These are phyloP conservation scores for Microsporum audouinii DNA, from an alignment of 2,329 filamentous ascomycete species.

Conservation along the genomic window DNA sequence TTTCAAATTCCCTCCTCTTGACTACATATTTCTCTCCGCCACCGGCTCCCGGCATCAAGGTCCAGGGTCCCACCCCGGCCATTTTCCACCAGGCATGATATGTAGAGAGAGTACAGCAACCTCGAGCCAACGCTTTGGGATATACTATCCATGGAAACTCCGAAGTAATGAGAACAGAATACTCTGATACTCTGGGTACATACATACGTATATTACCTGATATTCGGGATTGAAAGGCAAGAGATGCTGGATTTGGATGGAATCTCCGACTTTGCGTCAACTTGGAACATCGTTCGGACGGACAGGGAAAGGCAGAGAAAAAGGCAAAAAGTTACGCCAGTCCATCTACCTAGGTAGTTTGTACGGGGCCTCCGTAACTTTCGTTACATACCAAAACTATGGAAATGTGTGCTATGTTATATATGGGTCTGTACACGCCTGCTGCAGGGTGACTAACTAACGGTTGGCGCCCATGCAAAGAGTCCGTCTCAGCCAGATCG, in stretches of 20 bases:
- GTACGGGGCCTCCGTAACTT: not conserved
- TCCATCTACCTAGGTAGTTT: not conserved
- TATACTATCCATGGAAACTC: not conserved
- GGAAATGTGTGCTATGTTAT: not conserved
- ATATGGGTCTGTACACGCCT: not conserved
- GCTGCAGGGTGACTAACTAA: constrained; percentile 1
- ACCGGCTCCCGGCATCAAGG: not conserved
- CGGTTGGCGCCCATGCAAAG: not conserved
- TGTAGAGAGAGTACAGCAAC: not conserved
- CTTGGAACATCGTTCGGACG: constrained; percentile 1
- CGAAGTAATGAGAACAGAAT: not conserved
- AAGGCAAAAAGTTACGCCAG: constrained; percentile 1
- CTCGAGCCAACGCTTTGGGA: not conserved
- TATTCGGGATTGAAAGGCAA: not conserved
- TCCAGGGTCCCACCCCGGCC: not conserved
- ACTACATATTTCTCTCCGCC: not conserved
- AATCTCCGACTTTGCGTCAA: constrained; percentile 2
- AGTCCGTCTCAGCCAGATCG: not conserved
- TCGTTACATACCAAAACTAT: not conserved
- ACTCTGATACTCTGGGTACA: not conserved
- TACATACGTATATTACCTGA: not conserved
- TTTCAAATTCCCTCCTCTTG: not conserved
- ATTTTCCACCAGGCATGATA: not conserved
- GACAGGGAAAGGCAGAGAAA: constrained; percentile 1
- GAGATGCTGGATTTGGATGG: not conserved